Conservation (phyloP, 2,329 filamentous ascomycete species). For the Knufia fluminis region DNA sequence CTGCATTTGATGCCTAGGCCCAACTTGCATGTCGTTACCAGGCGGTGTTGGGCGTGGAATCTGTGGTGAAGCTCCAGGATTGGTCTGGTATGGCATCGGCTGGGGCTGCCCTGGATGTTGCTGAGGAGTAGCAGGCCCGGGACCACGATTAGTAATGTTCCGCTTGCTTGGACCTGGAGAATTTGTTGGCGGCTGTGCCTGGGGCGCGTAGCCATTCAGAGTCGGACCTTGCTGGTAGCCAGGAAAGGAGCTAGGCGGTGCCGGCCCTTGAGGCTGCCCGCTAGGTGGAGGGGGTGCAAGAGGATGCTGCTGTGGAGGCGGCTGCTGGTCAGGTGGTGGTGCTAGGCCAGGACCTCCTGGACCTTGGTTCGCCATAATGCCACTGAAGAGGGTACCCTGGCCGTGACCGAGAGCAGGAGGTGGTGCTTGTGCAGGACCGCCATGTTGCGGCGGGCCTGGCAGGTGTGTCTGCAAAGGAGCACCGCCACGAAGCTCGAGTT, state of each 20-base stretch:
- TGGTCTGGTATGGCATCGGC: slow-evolving; percentile 57
- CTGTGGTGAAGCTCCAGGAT: slow-evolving; percentile 73
- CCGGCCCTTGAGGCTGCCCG: slow-evolving; percentile 49
- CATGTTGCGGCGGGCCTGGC: slow-evolving; percentile 63
- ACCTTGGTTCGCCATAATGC: slow-evolving; percentile 86
- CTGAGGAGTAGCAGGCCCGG: slow-evolving; percentile 75
- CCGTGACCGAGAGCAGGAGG: slow-evolving; percentile 81
- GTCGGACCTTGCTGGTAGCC: slow-evolving; percentile 55
- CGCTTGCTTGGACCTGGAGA: slow-evolving; percentile 77
- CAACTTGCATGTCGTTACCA: slow-evolving; percentile 27
- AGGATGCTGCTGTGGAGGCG: slow-evolving; percentile 46
- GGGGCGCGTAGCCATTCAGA: slow-evolving; percentile 66
- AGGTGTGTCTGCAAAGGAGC: slow-evolving; percentile 54
- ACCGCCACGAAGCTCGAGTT: slow-evolving; percentile 66
- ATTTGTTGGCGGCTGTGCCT: slow-evolving; percentile 73
- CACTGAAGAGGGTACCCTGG: slow-evolving; percentile 81
- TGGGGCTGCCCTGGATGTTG: slow-evolving; percentile 65
- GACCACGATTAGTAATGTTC: slow-evolving; percentile 47
- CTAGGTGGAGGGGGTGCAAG: slow-evolving; percentile 39
- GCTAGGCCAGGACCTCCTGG: slow-evolving; percentile 79
- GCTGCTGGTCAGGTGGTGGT: slow-evolving; percentile 59
- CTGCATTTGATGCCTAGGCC: slow-evolving; percentile 29
- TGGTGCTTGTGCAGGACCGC: slow-evolving; percentile 66
- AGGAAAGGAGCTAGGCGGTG: slow-evolving; percentile 67
- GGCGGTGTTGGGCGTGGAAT: slow-evolving; percentile 73